A percentile compares a stretch with the other conserved stretches of the same genome.
These are phyloP conservation scores for Alternaria ethzedia DNA, from an alignment of 2,329 filamentous ascomycete genomes.

Conservation along the genomic window DNA sequence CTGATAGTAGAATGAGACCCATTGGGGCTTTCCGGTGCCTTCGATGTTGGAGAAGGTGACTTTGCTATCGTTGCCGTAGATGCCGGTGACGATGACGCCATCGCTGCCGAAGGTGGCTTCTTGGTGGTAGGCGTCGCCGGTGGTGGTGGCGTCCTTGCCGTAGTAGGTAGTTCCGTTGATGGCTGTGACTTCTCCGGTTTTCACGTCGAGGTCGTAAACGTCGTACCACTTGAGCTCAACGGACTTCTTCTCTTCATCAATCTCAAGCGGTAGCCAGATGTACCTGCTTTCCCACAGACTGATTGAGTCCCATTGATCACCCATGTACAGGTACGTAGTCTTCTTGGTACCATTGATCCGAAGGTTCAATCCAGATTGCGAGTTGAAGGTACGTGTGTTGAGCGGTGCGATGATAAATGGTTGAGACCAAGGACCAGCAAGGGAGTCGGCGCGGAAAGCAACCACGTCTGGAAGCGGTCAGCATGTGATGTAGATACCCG, in stretches of 20 bases:
- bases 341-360: slow-evolving; percentile 57
- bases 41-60: slow-evolving; percentile 59
- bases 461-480: slow-evolving; percentile 55
- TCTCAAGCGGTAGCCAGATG: slow-evolving; percentile 63
- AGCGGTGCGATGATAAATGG: slow-evolving; percentile 60
- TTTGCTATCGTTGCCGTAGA: slow-evolving; percentile 62
- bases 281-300: slow-evolving; percentile 64
- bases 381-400: slow-evolving; percentile 61
- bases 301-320: slow-evolving; percentile 62
- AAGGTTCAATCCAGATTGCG: slow-evolving; percentile 59
- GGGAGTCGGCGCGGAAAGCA: slow-evolving; percentile 60
- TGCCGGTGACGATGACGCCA: slow-evolving; percentile 58
- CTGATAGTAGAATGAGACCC: slow-evolving; percentile 65
- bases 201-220: slow-evolving; percentile 62
- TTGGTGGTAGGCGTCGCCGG: slow-evolving; percentile 60
- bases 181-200: slow-evolving; percentile 57
- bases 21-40: slow-evolving; percentile 60
- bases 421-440: slow-evolving; percentile 61
- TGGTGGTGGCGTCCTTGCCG: slow-evolving; percentile 53
- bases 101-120: slow-evolving; percentile 61
- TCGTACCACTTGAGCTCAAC: slow-evolving; percentile 62
- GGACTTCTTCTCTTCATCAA: slow-evolving; percentile 60
- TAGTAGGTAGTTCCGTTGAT: slow-evolving; percentile 59
- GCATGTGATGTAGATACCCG: neutral
- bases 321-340: slow-evolving; percentile 60